Conservation (phyloP, 805 yeast species). For the Ascoidea asiatica region DNA sequence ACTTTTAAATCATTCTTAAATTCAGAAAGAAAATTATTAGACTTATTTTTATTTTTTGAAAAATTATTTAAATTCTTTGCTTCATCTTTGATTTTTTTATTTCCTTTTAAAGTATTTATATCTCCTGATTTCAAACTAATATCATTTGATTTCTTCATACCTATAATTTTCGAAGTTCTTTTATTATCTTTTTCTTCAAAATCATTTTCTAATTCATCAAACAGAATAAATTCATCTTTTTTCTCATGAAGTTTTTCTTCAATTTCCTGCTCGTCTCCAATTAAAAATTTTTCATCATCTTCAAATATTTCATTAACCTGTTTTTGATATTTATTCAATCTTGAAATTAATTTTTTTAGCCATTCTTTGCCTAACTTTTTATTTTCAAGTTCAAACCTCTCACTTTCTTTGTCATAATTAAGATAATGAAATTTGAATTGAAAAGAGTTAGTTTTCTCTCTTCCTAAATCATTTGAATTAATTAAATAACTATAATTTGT, state of each 20-base stretch:
- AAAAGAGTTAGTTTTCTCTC: background rate
- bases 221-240: background rate
- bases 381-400: too few species aligned
- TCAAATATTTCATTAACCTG: background rate
- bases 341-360: background rate
- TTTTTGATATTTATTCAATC: background rate
- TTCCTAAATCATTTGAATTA: background rate
- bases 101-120: too few species aligned
- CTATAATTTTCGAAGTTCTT: background rate
- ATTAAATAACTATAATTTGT: background rate
- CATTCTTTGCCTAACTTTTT: background rate
- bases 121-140: too few species aligned
- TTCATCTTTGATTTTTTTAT: background rate
- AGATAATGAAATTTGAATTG: background rate
- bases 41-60: too few species aligned
- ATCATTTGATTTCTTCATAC: background rate
- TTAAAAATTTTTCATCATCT: background rate
- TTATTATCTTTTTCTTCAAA: too few species aligned
- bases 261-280: background rate
- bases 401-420: background rate
- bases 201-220: too few species aligned
- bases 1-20: background rate
- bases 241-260: background rate
- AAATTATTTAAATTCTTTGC: background rate
- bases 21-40: too few species aligned